Evolutionary conservation across 768 basidiomycete species (phyloP).

Genomic region (Termitomyces heimii): DNA sequence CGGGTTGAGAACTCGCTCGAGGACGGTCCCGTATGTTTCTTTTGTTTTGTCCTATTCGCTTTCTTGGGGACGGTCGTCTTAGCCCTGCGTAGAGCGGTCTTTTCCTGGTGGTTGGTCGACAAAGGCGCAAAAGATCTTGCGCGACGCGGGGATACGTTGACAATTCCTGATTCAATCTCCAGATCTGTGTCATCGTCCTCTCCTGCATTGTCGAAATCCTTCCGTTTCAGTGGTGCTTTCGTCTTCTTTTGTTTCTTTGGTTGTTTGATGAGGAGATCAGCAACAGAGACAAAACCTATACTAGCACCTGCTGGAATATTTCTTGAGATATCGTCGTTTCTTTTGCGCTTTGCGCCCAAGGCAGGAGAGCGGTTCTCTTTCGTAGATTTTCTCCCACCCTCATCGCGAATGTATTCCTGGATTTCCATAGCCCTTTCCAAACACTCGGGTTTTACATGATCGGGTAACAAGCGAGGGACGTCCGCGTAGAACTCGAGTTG

Average conservation of each 20-base stretch:
- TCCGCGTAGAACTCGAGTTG: slow-evolving; percentile 92
- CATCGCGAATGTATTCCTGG: slow-evolving; percentile 58
- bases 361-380: slow-evolving; percentile 22
- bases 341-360: slow-evolving; percentile 56
- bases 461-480: slow-evolving; percentile 80
- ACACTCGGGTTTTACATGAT: slow-evolving; percentile 67
- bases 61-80: slow-evolving; percentile 32
- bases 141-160: slow-evolving; percentile 40
- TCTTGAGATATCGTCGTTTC: slow-evolving; percentile 58
- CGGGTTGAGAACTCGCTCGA: slow-evolving; percentile 37
- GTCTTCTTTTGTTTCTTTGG: slow-evolving; percentile 37
- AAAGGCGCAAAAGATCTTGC: slow-evolving; percentile 39
- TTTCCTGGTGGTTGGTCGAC: slow-evolving; percentile 21
- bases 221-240: slow-evolving; percentile 14
- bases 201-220: slow-evolving; percentile 46
- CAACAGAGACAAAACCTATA: slow-evolving; percentile 66
- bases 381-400: slow-evolving; percentile 29
- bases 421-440: slow-evolving; percentile 83
- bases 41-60: slow-evolving; percentile 22
- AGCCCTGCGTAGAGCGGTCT: slow-evolving; percentile 37
- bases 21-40: slow-evolving; percentile 18
- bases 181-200: slow-evolving; percentile 65
- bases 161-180: slow-evolving; percentile 53
- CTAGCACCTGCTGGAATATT: slow-evolving; percentile 74
- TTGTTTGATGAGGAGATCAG: slow-evolving; percentile 53